Evolutionary conservation across 2,329 filamentous ascomycete species (phyloP), one percentile per base, ranked within the genome.

Genomic region (Fusarium drepaniforme): DNA sequence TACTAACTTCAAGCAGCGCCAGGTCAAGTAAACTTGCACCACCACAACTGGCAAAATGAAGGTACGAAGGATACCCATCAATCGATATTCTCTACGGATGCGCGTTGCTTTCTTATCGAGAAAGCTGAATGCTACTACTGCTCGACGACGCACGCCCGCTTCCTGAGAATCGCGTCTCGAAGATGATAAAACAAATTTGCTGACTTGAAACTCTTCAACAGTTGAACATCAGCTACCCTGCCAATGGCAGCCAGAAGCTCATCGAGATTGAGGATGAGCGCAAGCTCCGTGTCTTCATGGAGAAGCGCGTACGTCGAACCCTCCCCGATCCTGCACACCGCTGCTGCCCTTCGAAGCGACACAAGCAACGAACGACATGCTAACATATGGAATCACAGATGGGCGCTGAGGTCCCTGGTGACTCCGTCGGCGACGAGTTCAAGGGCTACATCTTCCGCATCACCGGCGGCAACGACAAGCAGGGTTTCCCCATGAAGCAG

Each of bases 401-500:
- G 94, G 94, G 94, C 84, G 91, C 93, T 83, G 94, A 98, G 90
- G 94, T 99, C 82, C 88, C 94, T 82, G 97, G 93, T 84, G 97
- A 99, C 90, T 93, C 93, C 85, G 91, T 99, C 84, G 97, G 97
- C 84, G 96, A 98, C 85, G 97, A 99, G 90, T 99, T 97, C 94
- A 98, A 98, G 92, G 97, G 97, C 88, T 99, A 99, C 91, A 93
- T 99, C 90, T 95, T 99, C 93, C 93, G 92, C 86, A 98, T 99
- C 90, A 99, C 97, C 83, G 97, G 97, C 85, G 97, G 97, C 86
- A 99, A 99, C 94, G 97, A 99, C 94, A 99, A 99, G 95, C 97
- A 99, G 92, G 97, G 97, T 90, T 99, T 99, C 93, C 97, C 97
- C 82, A 99, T 99, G 97, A 99, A 99, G 95, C 97, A 99, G 93